Evolutionary conservation across 768 basidiomycete species (phyloP).

Genomic region (Rhizopogon vinicolor): DNA sequence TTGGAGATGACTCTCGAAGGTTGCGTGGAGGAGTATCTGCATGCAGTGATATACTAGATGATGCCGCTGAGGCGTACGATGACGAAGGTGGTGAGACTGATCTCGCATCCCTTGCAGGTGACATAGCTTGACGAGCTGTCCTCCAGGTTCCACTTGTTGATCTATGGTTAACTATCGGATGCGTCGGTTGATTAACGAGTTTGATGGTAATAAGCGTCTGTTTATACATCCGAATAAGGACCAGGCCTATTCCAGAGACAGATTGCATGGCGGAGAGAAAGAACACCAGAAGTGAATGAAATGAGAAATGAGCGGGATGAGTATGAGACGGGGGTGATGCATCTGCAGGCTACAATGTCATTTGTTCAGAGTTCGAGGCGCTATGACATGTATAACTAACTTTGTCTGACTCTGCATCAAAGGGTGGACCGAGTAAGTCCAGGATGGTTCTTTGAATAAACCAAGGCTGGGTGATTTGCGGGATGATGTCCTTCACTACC

Average conservation of each 20-base stretch:
- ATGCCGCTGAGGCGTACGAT: slow-evolving; percentile 18
- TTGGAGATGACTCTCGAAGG: slow-evolving; percentile 1
- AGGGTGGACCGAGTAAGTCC: slow-evolving; percentile 52
- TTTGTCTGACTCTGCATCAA: slow-evolving; percentile 18
- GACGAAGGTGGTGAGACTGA: slow-evolving; percentile 4
- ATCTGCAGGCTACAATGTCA: slow-evolving; percentile 12
- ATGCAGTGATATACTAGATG: slow-evolving; percentile 17
- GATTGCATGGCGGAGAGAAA: slow-evolving; percentile 72
- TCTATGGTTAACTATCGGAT: not conserved
- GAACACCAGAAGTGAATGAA: slow-evolving; percentile 58
- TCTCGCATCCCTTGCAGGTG: not conserved
- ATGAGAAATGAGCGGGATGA: slow-evolving; percentile 32
- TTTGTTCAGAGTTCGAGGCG: not conserved
- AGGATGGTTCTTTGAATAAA: slow-evolving; percentile 75
- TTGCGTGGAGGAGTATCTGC: slow-evolving; percentile 4
- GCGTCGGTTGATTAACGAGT: slow-evolving; percentile 47
- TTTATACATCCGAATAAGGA: slow-evolving; percentile 65
- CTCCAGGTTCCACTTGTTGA: not conserved
- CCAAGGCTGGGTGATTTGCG: slow-evolving; percentile 82
- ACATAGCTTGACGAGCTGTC: not conserved
- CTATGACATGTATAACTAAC: slow-evolving; percentile 6
- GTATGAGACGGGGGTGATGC: slow-evolving; percentile 20
- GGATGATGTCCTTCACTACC: slow-evolving; percentile 62
- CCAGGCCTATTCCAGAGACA: slow-evolving; percentile 64
- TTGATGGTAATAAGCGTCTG: slow-evolving; percentile 61